A percentile compares a stretch with the other conserved stretches of the same genome.
Conservation (phyloP, 202 grass and related monocot genomes). For the Panicum hallii region DNA sequence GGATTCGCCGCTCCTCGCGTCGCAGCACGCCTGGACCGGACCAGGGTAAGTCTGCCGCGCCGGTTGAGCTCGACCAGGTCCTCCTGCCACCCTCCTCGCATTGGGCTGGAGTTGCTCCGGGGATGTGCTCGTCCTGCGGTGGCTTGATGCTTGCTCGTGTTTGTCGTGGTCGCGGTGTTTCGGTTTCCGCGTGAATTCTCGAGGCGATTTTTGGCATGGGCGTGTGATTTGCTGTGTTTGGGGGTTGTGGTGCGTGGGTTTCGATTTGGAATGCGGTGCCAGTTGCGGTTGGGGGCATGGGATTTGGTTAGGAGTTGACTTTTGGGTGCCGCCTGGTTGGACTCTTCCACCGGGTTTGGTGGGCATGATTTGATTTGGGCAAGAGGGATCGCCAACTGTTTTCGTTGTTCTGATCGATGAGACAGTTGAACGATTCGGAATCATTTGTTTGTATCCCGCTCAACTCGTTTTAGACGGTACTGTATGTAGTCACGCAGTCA, state of each 20-base stretch:
- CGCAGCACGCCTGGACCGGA: neutral
- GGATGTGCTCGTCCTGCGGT: neutral
- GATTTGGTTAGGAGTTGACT: slow-evolving; percentile 48
- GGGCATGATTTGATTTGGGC: slow-evolving; percentile 33
- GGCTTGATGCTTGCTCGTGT: slow-evolving; percentile 23
- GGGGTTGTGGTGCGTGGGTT: neutral
- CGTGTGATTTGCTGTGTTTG: slow-evolving; percentile 34
- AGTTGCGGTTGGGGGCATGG: neutral
- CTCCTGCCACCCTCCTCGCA: slow-evolving; percentile 18
- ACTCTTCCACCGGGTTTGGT: slow-evolving; percentile 13
- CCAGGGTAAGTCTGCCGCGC: slow-evolving; percentile 31
- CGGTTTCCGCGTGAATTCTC: slow-evolving; percentile 27
- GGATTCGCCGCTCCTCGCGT: slow-evolving; percentile 34
- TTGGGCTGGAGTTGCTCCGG: neutral
- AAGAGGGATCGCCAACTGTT: slow-evolving; percentile 19
- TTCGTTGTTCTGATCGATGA: slow-evolving; percentile 32
- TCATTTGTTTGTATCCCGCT: slow-evolving; percentile 2
- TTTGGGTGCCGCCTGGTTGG: slow-evolving; percentile 25
- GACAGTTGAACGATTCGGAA: neutral
- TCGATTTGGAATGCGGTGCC: slow-evolving; percentile 18
- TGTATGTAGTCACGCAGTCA: neutral
- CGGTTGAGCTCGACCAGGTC: slow-evolving; percentile 11
- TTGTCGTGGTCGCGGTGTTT: neutral
- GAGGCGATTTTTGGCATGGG: slow-evolving; percentile 22
- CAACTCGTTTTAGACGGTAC: slow-evolving; percentile 5